Evolutionary conservation across 2,329 filamentous ascomycete genomes (phyloP).

Genomic region (Cryphonectria nitschkei): DNA sequence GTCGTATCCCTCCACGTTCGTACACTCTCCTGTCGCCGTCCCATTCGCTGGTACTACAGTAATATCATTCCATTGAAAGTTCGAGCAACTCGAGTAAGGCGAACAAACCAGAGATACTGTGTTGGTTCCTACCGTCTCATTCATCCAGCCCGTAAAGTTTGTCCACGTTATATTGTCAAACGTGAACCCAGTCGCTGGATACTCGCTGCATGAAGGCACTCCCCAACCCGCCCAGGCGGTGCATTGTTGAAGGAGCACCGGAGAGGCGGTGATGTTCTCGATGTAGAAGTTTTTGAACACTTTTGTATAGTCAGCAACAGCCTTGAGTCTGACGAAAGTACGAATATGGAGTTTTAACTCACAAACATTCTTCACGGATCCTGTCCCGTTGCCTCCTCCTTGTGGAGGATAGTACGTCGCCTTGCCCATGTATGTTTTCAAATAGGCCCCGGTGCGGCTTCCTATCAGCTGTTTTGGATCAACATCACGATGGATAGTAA

Average conservation of each 20-base stretch:
- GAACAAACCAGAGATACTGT: constrained; percentile 18
- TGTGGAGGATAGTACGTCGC: constrained; percentile 20
- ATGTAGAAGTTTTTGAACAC: constrained; percentile 21
- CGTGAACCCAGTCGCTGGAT: constrained; percentile 14
- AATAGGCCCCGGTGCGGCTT: constrained; percentile 16
- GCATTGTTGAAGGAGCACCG: constrained; percentile 19
- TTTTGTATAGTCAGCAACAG: neutral
- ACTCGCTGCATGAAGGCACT: constrained; percentile 16
- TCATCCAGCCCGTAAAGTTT: constrained; percentile 23
- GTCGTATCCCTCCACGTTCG: constrained; percentile 18
- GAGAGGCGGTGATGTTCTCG: constrained; percentile 20
- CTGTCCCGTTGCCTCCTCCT: constrained; percentile 19
- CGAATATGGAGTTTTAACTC: neutral
- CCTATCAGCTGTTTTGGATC: constrained; percentile 13
- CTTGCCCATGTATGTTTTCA: constrained; percentile 23
- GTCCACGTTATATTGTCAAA: constrained; percentile 19
- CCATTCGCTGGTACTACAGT: constrained; percentile 8
- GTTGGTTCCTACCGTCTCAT: constrained; percentile 8
- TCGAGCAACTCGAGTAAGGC: constrained; percentile 9
- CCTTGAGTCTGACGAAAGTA: neutral
- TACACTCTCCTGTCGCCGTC: constrained; percentile 10
- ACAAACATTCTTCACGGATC: constrained; percentile 19
- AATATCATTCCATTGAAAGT: constrained; percentile 11
- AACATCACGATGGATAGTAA: neutral
- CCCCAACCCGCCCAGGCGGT: constrained; percentile 16